These are phyloP conservation scores for Ceratocystis alfenasii DNA, from an alignment of 2,329 filamentous ascomycete genomes.

Conservation along the genomic window DNA sequence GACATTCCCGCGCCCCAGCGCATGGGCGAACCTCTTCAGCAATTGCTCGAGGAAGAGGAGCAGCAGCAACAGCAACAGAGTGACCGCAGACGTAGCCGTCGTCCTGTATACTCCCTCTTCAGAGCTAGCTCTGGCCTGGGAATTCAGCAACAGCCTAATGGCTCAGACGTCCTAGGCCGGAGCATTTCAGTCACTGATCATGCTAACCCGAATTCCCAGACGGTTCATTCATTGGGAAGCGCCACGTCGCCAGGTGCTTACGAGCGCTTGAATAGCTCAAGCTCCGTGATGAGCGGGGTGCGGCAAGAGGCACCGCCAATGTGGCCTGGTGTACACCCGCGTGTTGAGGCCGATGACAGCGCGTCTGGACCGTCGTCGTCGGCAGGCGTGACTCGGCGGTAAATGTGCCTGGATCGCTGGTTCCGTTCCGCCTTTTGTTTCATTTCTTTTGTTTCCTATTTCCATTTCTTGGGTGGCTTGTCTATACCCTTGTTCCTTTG, in stretches of 20 bases:
- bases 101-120: constrained; percentile 1
- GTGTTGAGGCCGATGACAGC: constrained; percentile 6
- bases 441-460: neutral
- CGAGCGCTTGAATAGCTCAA: neutral
- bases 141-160: neutral
- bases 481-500: too few species aligned
- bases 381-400: neutral
- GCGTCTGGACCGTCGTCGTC: neutral
- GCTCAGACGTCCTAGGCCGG: neutral
- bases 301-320: constrained; percentile 13
- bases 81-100: neutral
- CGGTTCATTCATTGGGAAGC: neutral
- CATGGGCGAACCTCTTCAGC: constrained; percentile 44
- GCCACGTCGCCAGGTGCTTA: neutral
- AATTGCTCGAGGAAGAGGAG: constrained; percentile 45
- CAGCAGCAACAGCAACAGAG: constrained; percentile 1
- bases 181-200: constrained; percentile 3
- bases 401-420: neutral
- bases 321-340: constrained; percentile 17
- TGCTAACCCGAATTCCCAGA: neutral
- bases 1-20: constrained; percentile 51
- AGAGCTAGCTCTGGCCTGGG: constrained; percentile 2
- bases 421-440: neutral
- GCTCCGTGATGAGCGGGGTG: neutral
- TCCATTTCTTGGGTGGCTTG: neutral